Base-by-base conservation (phyloP, 129 eudicot genomes). In the Silybum marianum region DNA sequence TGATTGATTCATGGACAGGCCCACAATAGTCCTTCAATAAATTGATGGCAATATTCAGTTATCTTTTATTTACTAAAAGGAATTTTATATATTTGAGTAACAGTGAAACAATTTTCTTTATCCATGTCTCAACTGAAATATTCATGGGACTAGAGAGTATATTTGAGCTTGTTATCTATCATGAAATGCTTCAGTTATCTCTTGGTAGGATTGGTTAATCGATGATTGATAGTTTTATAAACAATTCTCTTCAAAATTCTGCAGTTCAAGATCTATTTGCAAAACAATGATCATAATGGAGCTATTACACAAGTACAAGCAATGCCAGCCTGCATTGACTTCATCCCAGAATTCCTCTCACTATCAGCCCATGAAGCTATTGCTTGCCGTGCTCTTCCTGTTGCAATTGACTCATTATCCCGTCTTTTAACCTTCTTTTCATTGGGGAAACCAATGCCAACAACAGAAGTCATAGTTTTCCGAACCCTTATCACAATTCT, bases 321-420 rank as follows among this genome's bases (percentile, higher is more conserved):
- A 76, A 89, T 95, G 97, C 80, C 89, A 30, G 83, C 86, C 84
- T 90, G 97, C 90, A 88, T 85, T 8, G 99, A 95, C 83, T 95
- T 95, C 84, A 95, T 90, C 70, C 89, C 97, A 16, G 97, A 90
- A 14, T 95, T 95, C 91, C 94, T 95, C 62, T 89, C 95, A 70
- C 90, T 95, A 66, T 74, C 99, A 63, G 99, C 97, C 54, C 98
- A 95, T 84, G 99, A 95, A 92, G 99, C 99, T 67, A 84, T 95
- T 76, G 91, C 97, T 28, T 90, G 94, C 71, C 85, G 80, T 38
- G 94, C 97, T 46, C 82, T 88, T 82, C 82, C 92, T 32, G 98
- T 95, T 36, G 97, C 99, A 6, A 85, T 90, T 79, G 89, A 94
- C 80, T 88, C 97, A 42, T 83, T 95, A 23, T 85, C 97, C 69